Evolutionary conservation across 345 rosid genomes (phyloP).

Genomic region (Hibiscus trionum): DNA sequence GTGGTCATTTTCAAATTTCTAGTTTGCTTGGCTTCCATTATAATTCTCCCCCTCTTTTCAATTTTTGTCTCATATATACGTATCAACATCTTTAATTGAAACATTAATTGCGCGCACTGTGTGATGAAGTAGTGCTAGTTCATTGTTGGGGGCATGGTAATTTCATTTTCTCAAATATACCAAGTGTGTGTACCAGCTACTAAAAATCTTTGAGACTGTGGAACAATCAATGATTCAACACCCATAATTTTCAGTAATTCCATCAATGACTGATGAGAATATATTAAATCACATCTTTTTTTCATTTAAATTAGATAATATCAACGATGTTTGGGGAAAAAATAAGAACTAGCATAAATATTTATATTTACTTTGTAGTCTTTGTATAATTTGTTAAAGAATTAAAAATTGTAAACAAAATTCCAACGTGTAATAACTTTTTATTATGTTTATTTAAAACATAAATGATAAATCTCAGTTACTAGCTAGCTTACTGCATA

Average conservation of each 20-base stretch:
- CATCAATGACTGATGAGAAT: no score
- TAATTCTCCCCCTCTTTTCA: neutral
- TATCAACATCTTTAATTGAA: neutral
- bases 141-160: neutral
- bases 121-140: neutral
- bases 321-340: neutral
- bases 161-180: neutral
- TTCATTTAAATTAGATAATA: no score
- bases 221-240: no score
- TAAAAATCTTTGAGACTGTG: no score
- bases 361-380: no score
- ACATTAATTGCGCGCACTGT: neutral
- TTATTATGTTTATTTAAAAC: neutral
- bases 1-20: neutral
- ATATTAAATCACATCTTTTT: no score
- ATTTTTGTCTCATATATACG: neutral
- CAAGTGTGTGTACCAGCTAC: no score
- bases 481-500: neutral
- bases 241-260: no score
- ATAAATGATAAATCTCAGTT: slow-evolving; percentile 28
- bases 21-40: neutral
- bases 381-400: no score
- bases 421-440: no score
- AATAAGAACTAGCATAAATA: neutral
- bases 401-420: no score